A percentile compares a stretch with the other conserved stretches of the same genome.
These are phyloP conservation scores for Lachnellula hyalina DNA, from an alignment of 2,329 filamentous ascomycete species.

Conservation along the genomic window DNA sequence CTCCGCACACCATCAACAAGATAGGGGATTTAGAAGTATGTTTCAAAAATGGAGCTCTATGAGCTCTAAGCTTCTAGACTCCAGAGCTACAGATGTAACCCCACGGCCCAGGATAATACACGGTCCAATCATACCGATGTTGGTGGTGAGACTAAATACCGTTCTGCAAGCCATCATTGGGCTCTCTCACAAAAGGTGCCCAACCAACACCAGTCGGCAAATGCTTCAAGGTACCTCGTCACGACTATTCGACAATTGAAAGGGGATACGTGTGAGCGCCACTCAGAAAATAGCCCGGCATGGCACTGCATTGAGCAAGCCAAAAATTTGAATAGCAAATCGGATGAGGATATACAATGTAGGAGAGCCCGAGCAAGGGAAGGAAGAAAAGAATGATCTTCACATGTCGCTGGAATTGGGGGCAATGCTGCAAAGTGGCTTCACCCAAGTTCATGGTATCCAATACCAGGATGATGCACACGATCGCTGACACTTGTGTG, in stretches of 20 bases:
- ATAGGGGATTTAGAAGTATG: background rate
- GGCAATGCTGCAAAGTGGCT: background rate
- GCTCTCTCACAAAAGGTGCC: slow-evolving; percentile 10
- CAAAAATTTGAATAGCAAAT: background rate
- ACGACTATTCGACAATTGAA: slow-evolving; percentile 18
- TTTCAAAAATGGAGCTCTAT: slow-evolving; percentile 9
- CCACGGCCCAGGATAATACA: slow-evolving; percentile 4
- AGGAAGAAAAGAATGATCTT: background rate
- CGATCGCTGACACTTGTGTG: background rate
- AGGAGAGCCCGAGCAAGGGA: background rate
- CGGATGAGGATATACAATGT: background rate
- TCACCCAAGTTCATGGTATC: background rate
- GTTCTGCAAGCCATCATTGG: slow-evolving; percentile 13
- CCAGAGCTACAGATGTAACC: background rate
- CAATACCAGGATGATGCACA: background rate
- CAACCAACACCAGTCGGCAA: slow-evolving; percentile 1
- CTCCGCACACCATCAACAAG: slow-evolving; percentile 11
- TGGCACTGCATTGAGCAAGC: slow-evolving; percentile 1
- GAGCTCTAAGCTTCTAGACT: slow-evolving; percentile 4
- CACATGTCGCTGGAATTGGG: slow-evolving; percentile 1
- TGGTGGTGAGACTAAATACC: background rate
- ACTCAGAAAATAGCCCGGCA: slow-evolving; percentile 7
- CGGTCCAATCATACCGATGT: slow-evolving; percentile 9
- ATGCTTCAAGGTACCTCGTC: slow-evolving; percentile 15
- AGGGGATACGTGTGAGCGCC: background rate